phyloP scores from a whole-genome alignment of 148 eudicot genomes.

The Drosera capensis region DNA sequence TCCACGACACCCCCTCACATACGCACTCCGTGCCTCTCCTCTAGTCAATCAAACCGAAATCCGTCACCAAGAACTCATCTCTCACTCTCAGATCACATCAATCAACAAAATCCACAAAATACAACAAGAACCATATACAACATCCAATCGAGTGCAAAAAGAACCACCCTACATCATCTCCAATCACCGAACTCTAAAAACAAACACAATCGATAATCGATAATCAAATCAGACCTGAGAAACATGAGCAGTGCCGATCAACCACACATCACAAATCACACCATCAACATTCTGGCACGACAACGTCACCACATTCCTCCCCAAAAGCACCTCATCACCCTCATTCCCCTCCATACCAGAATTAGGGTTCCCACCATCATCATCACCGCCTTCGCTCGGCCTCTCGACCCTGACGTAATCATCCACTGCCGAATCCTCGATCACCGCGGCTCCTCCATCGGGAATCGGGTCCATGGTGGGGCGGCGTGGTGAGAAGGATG shows the following conservation, averaged over 20 bases:
- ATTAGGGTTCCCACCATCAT: conserved; percentile 4
- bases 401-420: conserved; percentile 4
- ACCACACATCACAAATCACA: conserved; percentile 51
- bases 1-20: too few species aligned
- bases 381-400: conserved; percentile 2
- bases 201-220: not conserved
- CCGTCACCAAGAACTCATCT: too few species aligned
- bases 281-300: conserved; percentile 48
- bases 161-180: not conserved
- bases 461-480: too few species aligned
- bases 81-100: too few species aligned
- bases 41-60: too few species aligned
- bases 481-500: too few species aligned
- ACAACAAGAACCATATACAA: too few species aligned
- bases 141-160: not conserved
- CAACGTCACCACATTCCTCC: conserved; percentile 34
- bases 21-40: too few species aligned
- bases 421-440: too few species aligned
- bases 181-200: not conserved
- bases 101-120: too few species aligned
- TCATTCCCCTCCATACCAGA: conserved; percentile 2
- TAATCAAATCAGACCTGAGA: conserved; percentile 43
- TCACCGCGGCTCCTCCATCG: too few species aligned
- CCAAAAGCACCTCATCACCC: conserved; percentile 26
- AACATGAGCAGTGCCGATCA: conserved; percentile 88